Evolutionary conservation across 1,139 yeast species (phyloP), one percentile per base, ranked within the genome.

Genomic region (Nakaseomyces kungkrabaensis): DNA sequence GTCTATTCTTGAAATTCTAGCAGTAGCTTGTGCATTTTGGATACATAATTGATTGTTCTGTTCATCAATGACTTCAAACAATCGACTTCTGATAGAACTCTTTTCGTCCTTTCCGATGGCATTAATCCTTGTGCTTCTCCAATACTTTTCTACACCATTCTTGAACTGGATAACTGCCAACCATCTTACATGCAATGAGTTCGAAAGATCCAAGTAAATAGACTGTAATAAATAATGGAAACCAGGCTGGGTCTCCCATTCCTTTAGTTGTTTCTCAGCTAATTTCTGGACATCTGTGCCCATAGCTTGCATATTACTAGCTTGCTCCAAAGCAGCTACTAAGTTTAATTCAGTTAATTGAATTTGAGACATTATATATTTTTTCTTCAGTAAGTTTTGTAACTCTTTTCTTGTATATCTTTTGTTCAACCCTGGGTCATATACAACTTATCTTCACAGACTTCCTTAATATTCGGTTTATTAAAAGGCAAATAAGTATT

Each of bases 101-200:
- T 89, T 90, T 60, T 89, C 97, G 11, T 83, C 88, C 48, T 74
- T 76, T 8, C 73, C 57, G 13, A 88, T 79, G 1, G 86, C 78
- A 57, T 68, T 65, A 25, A 58, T 69, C 31, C 87, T 73, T 0
- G 88, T 74, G 0, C 82, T 71, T 51, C 96, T 72, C 97, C 97
- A 90, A 60, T 80, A 81, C 59, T 76, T 80, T 33, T 87, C 95
- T 26, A 87, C 72, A 1, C 95, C 95, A 66, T 90, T 92, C 61
- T 92, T 92, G 65, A 92, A 79, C 56, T 85, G 85, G 43, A 92
- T 90, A 4, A 88, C 75, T 0, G 96, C 90, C 42, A 90, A 71
- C 95, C 96, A 88, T 60, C 97, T 72, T 7, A 79, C 72, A 53
- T 84, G 86, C 31, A 83, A 67, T 0, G 87, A 76, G 13, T 78